phyloP scores from a whole-genome alignment of 495 filamentous ascomycete genomes.

The Trichocladium antarcticum region DNA sequence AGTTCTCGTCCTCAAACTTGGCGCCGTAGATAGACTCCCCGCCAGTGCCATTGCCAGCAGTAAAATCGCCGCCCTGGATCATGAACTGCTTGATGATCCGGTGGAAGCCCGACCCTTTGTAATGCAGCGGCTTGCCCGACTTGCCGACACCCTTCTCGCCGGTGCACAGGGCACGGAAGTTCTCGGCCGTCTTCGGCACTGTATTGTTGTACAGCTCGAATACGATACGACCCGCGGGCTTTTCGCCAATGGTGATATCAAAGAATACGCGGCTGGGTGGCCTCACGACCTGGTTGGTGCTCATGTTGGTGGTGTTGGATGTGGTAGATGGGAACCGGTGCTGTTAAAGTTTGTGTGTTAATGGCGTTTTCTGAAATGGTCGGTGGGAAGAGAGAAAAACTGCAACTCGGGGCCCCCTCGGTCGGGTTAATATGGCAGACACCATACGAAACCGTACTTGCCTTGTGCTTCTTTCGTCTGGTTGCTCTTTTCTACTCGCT shows the following conservation, averaged over 20 bases:
- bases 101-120: slow-evolving; percentile 88
- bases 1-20: slow-evolving; percentile 98
- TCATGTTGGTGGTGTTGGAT: slow-evolving; percentile 17
- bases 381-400: too few species aligned
- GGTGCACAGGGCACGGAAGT: slow-evolving; percentile 96
- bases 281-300: slow-evolving; percentile 29
- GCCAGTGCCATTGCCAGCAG: slow-evolving; percentile 83
- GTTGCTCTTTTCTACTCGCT: too few species aligned
- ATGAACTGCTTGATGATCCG: slow-evolving; percentile 97
- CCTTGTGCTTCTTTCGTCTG: too few species aligned
- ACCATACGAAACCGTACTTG: too few species aligned
- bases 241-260: slow-evolving; percentile 69
- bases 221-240: slow-evolving; percentile 58
- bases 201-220: slow-evolving; percentile 86
- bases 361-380: not conserved
- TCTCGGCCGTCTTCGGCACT: slow-evolving; percentile 88
- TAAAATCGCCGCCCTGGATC: slow-evolving; percentile 99
- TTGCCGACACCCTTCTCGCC: slow-evolving; percentile 75
- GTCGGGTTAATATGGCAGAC: too few species aligned
- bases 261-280: slow-evolving; percentile 70
- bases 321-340: too few species aligned
- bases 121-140: slow-evolving; percentile 75
- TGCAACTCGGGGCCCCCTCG: too few species aligned
- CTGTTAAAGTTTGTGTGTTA: not conserved
- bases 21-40: slow-evolving; percentile 97